phyloP scores from a whole-genome alignment of 805 yeast species.

The Komagataella kurtzmanii region DNA sequence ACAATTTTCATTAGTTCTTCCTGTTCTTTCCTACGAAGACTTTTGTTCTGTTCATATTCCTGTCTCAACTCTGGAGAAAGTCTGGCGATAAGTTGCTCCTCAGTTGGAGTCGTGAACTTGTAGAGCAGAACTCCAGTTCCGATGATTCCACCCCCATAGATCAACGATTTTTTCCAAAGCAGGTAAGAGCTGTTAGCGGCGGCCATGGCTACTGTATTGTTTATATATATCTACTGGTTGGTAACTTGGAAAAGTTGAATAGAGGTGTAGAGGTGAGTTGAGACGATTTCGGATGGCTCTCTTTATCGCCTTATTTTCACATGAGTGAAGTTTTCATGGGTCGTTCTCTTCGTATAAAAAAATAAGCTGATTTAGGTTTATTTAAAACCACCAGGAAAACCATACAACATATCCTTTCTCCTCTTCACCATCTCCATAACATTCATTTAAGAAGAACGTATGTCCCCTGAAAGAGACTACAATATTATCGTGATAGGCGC shows the following conservation, averaged over 20 bases:
- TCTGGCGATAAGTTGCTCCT: slow-evolving; percentile 58
- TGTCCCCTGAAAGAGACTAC: slow-evolving; percentile 19
- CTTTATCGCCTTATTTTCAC: not conserved
- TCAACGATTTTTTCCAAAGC: slow-evolving; percentile 15
- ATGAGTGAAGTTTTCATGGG: not conserved
- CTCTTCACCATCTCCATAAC: not conserved
- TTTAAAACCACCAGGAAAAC: not conserved
- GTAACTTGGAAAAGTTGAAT: not conserved
- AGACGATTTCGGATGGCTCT: not conserved
- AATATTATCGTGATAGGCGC: slow-evolving; percentile 95
- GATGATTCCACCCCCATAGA: slow-evolving; percentile 50
- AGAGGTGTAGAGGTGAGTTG: not conserved
- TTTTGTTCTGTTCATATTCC: slow-evolving; percentile 55
- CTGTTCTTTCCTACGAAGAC: slow-evolving; percentile 54
- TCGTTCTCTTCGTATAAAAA: not conserved
- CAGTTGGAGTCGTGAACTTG: slow-evolving; percentile 74
- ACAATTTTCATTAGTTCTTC: slow-evolving; percentile 57
- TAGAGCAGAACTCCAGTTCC: slow-evolving; percentile 60
- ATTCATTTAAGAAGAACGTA: not conserved
- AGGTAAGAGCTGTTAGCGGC: slow-evolving; percentile 4
- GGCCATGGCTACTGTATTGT: not conserved
- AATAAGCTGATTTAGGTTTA: not conserved
- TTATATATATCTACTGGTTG: not conserved
- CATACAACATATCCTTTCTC: not conserved
- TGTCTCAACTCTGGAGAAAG: slow-evolving; percentile 77